Base-by-base conservation (phyloP, 2,329 filamentous ascomycete species). In the Fusarium udum region DNA sequence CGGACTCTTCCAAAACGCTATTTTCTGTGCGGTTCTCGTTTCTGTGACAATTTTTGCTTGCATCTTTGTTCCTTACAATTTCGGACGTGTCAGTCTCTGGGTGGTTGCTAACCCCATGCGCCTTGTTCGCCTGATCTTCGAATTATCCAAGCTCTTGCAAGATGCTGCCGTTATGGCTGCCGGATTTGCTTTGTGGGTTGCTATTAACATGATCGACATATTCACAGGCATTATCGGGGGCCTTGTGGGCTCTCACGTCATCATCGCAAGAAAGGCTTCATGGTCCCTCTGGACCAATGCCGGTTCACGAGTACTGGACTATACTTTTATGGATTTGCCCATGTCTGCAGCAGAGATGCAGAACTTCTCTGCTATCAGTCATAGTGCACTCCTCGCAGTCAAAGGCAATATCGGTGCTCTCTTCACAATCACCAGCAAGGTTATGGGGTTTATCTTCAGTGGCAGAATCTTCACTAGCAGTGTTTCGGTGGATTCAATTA, bases 21-120 rank as follows among this genome's bases (percentile, higher is more conserved):
- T 98, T 22, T 99, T 99, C 82, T 97, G 95, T 80, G 92, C 93
- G 13, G 92, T 98, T 51, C 87, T 99, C 34, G 94, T 99, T 20
- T 93, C 93, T 2, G 89, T 95, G 58, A 97, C 95, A 20, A 91
- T 99, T 46, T 92, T 94, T 59, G 85, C 93, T 66, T 95, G 95
- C 58, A 90, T 98, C 49, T 97, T 96, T 84, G 84, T 97, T 58
- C 96, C 96, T 0, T 99, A 98, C 83, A 92, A 98, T 62, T 91
- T 95, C 79, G 96, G 96, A 20, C 95, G 97, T 73, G 85, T 97
- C 32, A 91, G 93, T 9, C 87, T 98, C 48, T 91, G 95, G 79
- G 85, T 95, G 56, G 80, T 95, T 31, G 94, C 93, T 18, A 94
- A 95, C 74, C 95, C 95, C 5, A 84, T 94, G 80, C 88, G 94